Conservation (phyloP, 345 rosid genomes). For the Balakata baccata region DNA sequence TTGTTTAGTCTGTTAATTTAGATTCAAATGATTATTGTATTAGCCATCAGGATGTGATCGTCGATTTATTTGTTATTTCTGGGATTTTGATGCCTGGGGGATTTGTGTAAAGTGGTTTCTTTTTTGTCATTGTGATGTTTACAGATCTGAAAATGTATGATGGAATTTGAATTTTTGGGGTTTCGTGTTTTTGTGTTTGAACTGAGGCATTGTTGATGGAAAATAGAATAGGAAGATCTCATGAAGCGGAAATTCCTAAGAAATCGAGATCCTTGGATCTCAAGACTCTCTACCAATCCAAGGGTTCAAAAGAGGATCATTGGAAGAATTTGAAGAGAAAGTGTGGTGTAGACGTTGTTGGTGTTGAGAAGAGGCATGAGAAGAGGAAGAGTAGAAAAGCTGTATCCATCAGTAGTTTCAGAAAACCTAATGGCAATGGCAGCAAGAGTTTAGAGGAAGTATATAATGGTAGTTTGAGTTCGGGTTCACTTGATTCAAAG, state of each 20-base stretch:
- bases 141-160: slow-evolving; percentile 63
- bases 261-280: slow-evolving; percentile 89
- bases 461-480: slow-evolving; percentile 41
- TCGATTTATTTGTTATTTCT: slow-evolving; percentile 11
- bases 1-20: slow-evolving; percentile 8
- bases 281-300: slow-evolving; percentile 64
- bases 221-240: slow-evolving; percentile 55
- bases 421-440: slow-evolving; percentile 38
- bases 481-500: slow-evolving; percentile 32
- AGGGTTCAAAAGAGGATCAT: slow-evolving; percentile 40
- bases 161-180: slow-evolving; percentile 38
- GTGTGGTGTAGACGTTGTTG: slow-evolving; percentile 33
- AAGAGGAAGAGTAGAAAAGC: slow-evolving; percentile 63
- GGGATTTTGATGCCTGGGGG: slow-evolving; percentile 5
- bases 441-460: slow-evolving; percentile 48
- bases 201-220: slow-evolving; percentile 71
- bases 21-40: background rate
- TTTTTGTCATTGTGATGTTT: slow-evolving; percentile 25
- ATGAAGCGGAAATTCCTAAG: slow-evolving; percentile 71
- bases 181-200: slow-evolving; percentile 35
- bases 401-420: slow-evolving; percentile 51
- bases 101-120: slow-evolving; percentile 20
- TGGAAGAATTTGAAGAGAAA: slow-evolving; percentile 62
- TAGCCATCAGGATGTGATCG: background rate
- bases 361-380: slow-evolving; percentile 45